Conservation (phyloP, 2,329 filamentous ascomycete genomes). For the Epichloe brachyelytri region DNA sequence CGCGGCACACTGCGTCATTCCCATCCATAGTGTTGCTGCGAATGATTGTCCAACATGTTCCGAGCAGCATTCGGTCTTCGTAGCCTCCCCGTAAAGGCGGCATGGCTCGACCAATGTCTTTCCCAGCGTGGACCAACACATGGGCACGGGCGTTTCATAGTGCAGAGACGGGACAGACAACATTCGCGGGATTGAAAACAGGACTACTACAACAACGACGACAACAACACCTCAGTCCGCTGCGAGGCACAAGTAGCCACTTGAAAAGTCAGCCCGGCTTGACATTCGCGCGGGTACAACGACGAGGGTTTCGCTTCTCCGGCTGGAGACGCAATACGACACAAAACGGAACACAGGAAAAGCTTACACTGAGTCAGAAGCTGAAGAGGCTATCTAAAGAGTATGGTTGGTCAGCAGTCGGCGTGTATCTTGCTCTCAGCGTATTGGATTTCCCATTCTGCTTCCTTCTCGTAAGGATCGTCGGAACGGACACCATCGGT, state of each 20-base stretch:
- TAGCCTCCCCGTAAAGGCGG: constrained; percentile 10
- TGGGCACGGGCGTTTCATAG: constrained; percentile 17
- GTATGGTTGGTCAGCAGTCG: constrained; percentile 87
- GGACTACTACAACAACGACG: background rate
- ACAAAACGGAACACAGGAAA: constrained; percentile 13
- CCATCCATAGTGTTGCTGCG: background rate
- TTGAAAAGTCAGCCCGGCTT: constrained; percentile 7
- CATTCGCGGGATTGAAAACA: background rate
- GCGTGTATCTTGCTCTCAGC: constrained; percentile 77
- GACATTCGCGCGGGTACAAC: constrained; percentile 12
- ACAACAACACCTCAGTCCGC: background rate
- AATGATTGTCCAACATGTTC: constrained; percentile 11
- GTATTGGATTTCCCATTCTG: constrained; percentile 90
- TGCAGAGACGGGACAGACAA: constrained; percentile 12
- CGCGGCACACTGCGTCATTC: background rate
- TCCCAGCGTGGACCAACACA: constrained; percentile 14
- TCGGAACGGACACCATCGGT: constrained; percentile 82
- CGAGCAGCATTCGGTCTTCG: constrained; percentile 14
- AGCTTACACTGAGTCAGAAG: constrained; percentile 49
- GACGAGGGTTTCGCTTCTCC: constrained; percentile 24
- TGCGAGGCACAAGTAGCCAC: background rate
- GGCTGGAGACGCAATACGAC: constrained; percentile 18
- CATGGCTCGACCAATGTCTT: constrained; percentile 10
- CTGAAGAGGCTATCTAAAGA: constrained; percentile 78
- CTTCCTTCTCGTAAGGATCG: constrained; percentile 70